Conservation (phyloP, 176 grass and related monocot genomes). For the Eragrostis nindensis region DNA sequence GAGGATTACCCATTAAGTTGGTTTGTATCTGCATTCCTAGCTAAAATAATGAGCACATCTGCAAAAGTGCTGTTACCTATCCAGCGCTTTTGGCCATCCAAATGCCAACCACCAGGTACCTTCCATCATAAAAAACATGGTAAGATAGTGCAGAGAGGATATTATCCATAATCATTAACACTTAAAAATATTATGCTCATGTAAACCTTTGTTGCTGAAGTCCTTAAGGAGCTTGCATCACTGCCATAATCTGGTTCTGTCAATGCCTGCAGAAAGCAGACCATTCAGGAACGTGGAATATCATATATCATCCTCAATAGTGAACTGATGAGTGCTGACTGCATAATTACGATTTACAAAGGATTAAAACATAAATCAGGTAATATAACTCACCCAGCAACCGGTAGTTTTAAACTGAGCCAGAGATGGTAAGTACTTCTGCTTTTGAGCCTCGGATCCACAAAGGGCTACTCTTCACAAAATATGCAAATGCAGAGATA, state of each 20-base stretch:
- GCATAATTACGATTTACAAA: constrained; percentile 8
- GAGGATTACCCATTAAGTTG: constrained; percentile 88
- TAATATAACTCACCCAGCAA: constrained; percentile 79
- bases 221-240: constrained; percentile 86
- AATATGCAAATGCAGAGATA: constrained; percentile 4
- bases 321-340: background rate
- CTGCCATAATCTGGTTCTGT: constrained; percentile 93
- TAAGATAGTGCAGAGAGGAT: constrained; percentile 3
- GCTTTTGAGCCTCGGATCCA: constrained; percentile 95
- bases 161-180: constrained; percentile 7
- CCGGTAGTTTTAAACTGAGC: constrained; percentile 63
- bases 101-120: constrained; percentile 88
- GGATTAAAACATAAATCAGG: constrained; percentile 4
- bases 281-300: background rate
- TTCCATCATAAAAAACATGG: constrained; percentile 43
- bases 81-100: constrained; percentile 96
- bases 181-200: background rate
- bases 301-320: background rate
- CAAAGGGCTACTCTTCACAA: constrained; percentile 62
- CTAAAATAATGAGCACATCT: constrained; percentile 84
- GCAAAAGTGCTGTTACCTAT: constrained; percentile 98
- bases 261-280: constrained; percentile 63
- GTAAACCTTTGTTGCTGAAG: constrained; percentile 78
- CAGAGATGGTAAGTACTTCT: constrained; percentile 83
- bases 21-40: constrained; percentile 78